Percentiles rank a stretch among this genome's conserved stretches.
phyloP scores from a whole-genome alignment of 345 rosid genomes.

The Hevea brasiliensis region DNA sequence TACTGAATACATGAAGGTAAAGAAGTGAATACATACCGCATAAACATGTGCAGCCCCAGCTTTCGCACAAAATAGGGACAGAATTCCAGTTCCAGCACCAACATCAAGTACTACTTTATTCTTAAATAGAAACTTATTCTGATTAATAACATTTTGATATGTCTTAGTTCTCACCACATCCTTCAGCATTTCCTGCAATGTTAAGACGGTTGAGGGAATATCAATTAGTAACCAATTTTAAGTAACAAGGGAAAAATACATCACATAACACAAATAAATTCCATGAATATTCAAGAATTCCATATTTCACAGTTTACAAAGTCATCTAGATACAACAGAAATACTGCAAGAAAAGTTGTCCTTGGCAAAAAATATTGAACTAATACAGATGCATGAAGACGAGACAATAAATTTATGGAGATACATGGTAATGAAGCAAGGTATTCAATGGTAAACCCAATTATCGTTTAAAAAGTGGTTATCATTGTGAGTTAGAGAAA shows the following conservation, averaged over 20 bases:
- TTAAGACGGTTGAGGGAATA: slow-evolving; percentile 6
- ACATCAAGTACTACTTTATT: slow-evolving; percentile 93
- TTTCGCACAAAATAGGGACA: slow-evolving; percentile 95
- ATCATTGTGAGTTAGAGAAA: background rate
- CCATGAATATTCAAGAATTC: background rate
- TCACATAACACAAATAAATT: background rate
- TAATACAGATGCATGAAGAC: background rate
- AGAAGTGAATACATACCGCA: slow-evolving; percentile 51
- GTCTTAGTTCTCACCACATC: slow-evolving; percentile 95
- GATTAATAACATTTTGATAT: slow-evolving; percentile 90
- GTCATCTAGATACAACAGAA: background rate
- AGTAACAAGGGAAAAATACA: background rate
- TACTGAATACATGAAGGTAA: background rate
- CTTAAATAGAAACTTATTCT: slow-evolving; percentile 86
- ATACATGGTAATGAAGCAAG: background rate
- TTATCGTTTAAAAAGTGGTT: background rate
- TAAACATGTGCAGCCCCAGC: slow-evolving; percentile 94
- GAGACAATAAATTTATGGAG: too few species aligned
- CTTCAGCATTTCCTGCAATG: slow-evolving; percentile 93
- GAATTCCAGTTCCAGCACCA: slow-evolving; percentile 98
- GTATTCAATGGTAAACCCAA: background rate
- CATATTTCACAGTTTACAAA: background rate
- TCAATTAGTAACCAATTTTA: background rate
- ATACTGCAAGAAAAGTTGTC: background rate
- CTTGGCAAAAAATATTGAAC: background rate